These are phyloP conservation scores for Diphasiastrum complanatum DNA, from an alignment of 83 land plant genomes.

Conservation along the genomic window DNA sequence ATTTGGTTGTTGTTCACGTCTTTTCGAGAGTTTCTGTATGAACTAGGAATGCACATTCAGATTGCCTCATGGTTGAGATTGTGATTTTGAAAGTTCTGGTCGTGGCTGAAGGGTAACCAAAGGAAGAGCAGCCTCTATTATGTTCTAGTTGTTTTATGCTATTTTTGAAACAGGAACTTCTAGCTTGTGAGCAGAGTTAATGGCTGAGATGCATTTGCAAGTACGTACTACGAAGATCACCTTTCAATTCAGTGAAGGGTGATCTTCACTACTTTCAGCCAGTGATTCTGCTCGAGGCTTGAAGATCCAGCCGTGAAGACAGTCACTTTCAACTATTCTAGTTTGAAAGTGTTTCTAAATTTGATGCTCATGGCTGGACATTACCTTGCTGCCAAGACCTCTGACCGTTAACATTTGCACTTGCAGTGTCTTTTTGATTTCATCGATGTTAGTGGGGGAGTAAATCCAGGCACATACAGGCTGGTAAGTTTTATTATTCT, in stretches of 20 bases:
- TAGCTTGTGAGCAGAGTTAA: too few relatives aligned
- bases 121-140: too few relatives aligned
- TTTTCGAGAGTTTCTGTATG: too few relatives aligned
- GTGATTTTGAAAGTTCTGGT: background rate
- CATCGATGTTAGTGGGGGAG: conserved; percentile 60
- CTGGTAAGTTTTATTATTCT: conserved; percentile 43
- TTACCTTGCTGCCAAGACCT: background rate
- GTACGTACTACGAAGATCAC: background rate
- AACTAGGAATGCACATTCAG: too few relatives aligned
- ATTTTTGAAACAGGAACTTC: too few relatives aligned
- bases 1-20: too few relatives aligned
- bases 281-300: background rate
- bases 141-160: too few relatives aligned
- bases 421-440: conserved; percentile 77
- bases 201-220: too few relatives aligned
- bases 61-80: background rate
- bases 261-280: background rate
- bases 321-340: background rate
- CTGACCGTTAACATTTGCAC: background rate
- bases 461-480: conserved; percentile 75
- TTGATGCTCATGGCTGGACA: background rate
- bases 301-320: background rate
- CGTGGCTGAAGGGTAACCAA: background rate
- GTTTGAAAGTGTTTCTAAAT: background rate
- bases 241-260: background rate